These are phyloP conservation scores for Sanghuangporus weigelae DNA, from an alignment of 1,284 basidiomycete genomes.

Conservation along the genomic window DNA sequence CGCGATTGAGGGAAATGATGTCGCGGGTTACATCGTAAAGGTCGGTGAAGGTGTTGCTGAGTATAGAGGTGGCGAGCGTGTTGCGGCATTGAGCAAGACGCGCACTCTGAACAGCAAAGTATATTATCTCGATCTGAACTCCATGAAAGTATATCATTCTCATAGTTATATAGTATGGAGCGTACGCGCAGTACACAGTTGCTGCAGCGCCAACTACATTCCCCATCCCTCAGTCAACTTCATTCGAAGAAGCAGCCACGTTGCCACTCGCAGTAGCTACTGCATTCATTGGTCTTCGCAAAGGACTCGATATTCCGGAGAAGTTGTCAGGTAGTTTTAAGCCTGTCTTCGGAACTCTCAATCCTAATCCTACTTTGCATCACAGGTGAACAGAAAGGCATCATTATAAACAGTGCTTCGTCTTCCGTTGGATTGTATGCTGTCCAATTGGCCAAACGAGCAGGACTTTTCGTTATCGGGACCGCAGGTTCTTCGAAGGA, in stretches of 20 bases:
- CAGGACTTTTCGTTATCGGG: conserved; percentile 25
- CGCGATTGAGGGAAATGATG: conserved; percentile 19
- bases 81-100: conserved; percentile 27
- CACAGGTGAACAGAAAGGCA: conserved; percentile 10
- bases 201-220: conserved; percentile 10
- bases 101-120: conserved; percentile 9
- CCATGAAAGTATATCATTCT: neutral
- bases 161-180: conserved; percentile 1
- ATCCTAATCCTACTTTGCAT: neutral
- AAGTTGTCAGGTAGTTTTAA: neutral
- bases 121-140: neutral
- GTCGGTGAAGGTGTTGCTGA: conserved; percentile 19
- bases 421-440: conserved; percentile 30
- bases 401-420: conserved; percentile 30
- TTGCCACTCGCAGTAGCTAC: conserved; percentile 30
- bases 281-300: conserved; percentile 28
- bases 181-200: conserved; percentile 14
- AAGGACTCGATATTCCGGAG: conserved; percentile 18
- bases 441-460: conserved; percentile 29
- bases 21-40: conserved; percentile 14
- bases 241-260: conserved; percentile 30
- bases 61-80: conserved; percentile 18
- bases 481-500: conserved; percentile 25
- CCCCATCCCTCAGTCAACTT: conserved; percentile 3
- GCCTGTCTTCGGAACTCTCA: neutral